Conservation (phyloP, 305 asterid genomes). For the Rubia peregrina region DNA sequence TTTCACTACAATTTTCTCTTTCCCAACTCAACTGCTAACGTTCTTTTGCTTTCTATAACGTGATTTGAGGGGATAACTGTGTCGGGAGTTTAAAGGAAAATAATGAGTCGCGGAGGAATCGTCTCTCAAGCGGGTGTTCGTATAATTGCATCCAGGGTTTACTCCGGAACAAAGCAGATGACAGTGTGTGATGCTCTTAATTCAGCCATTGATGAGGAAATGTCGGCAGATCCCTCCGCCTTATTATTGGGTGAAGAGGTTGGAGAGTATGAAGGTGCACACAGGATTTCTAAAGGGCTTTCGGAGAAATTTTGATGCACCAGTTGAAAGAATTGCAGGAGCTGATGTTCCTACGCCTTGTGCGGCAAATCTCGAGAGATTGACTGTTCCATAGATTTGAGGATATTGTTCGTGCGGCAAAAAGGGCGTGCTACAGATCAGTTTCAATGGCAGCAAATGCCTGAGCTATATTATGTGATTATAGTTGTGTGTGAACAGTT, state of each 20-base stretch:
- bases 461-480: constrained; percentile 14
- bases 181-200: constrained; percentile 86
- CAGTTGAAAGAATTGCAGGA: constrained; percentile 88
- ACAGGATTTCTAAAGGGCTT: too few species aligned
- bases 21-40: background rate
- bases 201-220: constrained; percentile 93
- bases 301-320: constrained; percentile 65
- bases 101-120: constrained; percentile 17
- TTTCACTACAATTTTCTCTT: background rate
- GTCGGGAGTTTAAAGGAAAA: constrained; percentile 26
- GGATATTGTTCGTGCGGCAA: constrained; percentile 39
- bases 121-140: constrained; percentile 25
- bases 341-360: constrained; percentile 96
- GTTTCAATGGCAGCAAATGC: constrained; percentile 33
- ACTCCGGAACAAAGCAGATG: constrained; percentile 46
- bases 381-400: constrained; percentile 90
- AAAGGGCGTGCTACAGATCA: constrained; percentile 37
- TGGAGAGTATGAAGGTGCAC: too few species aligned
- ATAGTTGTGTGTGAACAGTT: background rate
- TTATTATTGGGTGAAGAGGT: constrained; percentile 98
- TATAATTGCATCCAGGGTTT: constrained; percentile 27
- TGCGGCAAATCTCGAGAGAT: constrained; percentile 84
- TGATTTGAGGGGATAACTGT: constrained; percentile 14
- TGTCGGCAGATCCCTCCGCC: constrained; percentile 88
- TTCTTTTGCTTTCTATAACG: background rate